phyloP scores from a whole-genome alignment of 768 basidiomycete species.

The Lepiota brunneoincarnata region DNA sequence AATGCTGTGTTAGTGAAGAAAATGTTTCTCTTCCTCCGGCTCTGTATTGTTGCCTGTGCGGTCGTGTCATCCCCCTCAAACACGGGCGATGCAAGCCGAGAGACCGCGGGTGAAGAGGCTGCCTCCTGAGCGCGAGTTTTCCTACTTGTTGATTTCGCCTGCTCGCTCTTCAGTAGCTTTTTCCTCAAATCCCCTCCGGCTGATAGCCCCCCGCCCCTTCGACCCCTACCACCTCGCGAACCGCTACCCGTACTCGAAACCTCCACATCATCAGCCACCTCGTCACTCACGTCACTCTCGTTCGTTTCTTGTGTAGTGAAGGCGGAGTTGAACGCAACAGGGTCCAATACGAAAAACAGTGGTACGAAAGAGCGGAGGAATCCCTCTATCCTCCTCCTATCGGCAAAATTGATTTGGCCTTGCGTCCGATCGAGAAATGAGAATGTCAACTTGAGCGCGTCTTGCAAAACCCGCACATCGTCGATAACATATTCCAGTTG shows the following conservation, averaged over 20 bases:
- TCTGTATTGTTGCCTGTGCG: constrained; percentile 26
- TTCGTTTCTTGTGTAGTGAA: constrained; percentile 57
- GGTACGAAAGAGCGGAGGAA: constrained; percentile 77
- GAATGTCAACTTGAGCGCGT: constrained; percentile 84
- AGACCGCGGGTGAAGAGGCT: constrained; percentile 48
- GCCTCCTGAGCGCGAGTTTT: constrained; percentile 56
- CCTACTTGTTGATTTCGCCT: constrained; percentile 66
- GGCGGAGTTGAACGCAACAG: constrained; percentile 64
- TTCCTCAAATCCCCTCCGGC: constrained; percentile 69
- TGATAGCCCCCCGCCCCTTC: constrained; percentile 13
- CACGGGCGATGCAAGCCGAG: constrained; percentile 63
- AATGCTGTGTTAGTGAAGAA: constrained; percentile 92
- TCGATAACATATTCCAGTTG: constrained; percentile 80
- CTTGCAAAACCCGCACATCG: constrained; percentile 77
- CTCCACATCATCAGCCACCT: constrained; percentile 39
- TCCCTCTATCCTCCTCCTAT: constrained; percentile 79
- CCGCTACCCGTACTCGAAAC: constrained; percentile 27
- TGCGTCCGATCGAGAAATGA: constrained; percentile 90
- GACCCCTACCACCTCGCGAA: constrained; percentile 9
- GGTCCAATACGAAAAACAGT: constrained; percentile 74
- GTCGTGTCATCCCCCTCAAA: constrained; percentile 41
- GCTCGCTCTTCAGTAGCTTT: constrained; percentile 78
- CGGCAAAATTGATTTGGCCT: constrained; percentile 64
- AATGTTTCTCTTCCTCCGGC: constrained; percentile 38
- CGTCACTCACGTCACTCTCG: constrained; percentile 59